phyloP scores from a whole-genome alignment of 2,329 filamentous ascomycete genomes.

The Chaetomium sp. region DNA sequence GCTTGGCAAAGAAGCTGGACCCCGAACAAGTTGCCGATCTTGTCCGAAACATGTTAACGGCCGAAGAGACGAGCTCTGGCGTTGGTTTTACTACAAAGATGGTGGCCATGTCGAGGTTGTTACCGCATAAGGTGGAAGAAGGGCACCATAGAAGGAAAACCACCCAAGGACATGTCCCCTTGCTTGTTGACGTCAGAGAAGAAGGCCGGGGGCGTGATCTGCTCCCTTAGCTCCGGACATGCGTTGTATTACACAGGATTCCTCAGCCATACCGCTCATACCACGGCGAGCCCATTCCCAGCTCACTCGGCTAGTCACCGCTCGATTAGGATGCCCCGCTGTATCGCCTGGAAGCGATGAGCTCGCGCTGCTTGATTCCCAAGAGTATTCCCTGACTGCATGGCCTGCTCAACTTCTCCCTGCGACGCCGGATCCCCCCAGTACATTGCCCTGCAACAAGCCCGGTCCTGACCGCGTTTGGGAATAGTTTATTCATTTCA shows the following conservation, averaged over 20 bases:
- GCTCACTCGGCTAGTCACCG: constrained; percentile 16
- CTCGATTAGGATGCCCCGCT: constrained; percentile 18
- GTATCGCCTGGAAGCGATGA: constrained; percentile 21
- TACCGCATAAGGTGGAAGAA: background rate
- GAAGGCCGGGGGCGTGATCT: constrained; percentile 12
- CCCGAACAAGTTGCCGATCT: constrained; percentile 20
- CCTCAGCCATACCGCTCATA: background rate
- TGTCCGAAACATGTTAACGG: constrained; percentile 23
- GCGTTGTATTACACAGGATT: background rate
- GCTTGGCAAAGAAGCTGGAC: constrained; percentile 26
- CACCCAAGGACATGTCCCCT: background rate
- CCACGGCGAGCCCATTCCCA: constrained; percentile 6
- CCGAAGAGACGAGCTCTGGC: background rate
- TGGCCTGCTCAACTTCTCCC: constrained; percentile 21
- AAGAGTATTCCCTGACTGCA: constrained; percentile 26
- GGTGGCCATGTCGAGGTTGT: background rate
- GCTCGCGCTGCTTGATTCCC: constrained; percentile 26
- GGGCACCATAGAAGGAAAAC: background rate
- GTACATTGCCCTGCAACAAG: constrained; percentile 24
- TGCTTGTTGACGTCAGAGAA: constrained; percentile 29
- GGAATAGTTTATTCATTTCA: constrained; percentile 46
- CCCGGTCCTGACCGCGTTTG: constrained; percentile 33
- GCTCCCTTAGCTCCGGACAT: background rate
- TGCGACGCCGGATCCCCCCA: constrained; percentile 20
- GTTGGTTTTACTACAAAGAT: background rate